Base-by-base conservation (phyloP, 331 rosid genomes). In the Quercus tomentella region DNA sequence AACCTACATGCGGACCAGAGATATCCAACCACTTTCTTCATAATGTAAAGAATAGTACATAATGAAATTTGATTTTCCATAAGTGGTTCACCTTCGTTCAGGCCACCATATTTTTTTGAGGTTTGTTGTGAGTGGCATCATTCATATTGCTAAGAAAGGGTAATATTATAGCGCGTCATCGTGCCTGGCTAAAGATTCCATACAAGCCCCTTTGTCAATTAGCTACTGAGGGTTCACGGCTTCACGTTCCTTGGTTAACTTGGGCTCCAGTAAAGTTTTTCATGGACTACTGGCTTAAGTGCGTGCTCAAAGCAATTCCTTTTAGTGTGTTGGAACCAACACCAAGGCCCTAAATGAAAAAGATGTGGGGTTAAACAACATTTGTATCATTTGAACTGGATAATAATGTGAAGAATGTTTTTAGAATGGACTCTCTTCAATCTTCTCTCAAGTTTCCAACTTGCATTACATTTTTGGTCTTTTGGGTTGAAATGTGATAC, bases 1-100 rank as follows among this genome's bases (percentile, higher is more conserved):
- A 80, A 85, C 91, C 66, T 93, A 92, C 82, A 66, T 93, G 96
- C 89, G 99, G 85, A 79, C 88, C 81, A 90, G 99, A 87, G 90
- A 89, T 49, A 91, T 92, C 84, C 91, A 88, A 87, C 97, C 97
- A 56, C 82, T 43, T 82, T 75, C 45, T 57, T 88, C 87, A 91
- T 75, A 67, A 68, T 77, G 84, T 82, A 76, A 84, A 77, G 76
- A 77, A 80, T 77, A 76, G 90, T 94, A 84, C 81, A 85, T 81
- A 87, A 87, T 41, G 72, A 76, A 85, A 21, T 51, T 45, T 43
- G 6, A 60, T n/a, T 35, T 31, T 31, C 21, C 21, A 65, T 65
- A 65, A 17, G 33, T 26, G 71, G 71, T 31, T 65, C 71, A 6
- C 4, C 25, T 65, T 65, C 49, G 14, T 7, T 30, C 33, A 8